A percentile compares a stretch with the other conserved stretches of the same genome.
Evolutionary conservation across 192 early-diverging fungal genomes (phyloP).

Genomic region (Coemansia asiatica): DNA sequence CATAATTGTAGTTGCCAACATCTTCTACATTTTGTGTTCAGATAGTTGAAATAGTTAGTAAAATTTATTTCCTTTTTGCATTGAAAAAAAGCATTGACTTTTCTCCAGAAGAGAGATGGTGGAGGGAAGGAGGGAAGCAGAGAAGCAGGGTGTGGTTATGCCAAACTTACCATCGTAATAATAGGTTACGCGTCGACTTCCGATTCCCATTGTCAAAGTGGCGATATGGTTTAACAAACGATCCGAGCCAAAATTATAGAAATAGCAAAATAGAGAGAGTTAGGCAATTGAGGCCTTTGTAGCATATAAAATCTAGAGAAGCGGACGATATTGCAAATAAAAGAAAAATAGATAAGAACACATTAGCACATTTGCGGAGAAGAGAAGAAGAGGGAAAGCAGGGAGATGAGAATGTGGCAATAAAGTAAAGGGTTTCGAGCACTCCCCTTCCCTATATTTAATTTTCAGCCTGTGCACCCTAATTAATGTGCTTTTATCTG

Average conservation of each 20-base stretch:
- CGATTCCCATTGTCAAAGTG: constrained; percentile 8
- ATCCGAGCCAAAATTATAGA: not conserved
- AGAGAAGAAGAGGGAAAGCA: not conserved
- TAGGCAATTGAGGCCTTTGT: too few species aligned
- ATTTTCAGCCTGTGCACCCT: too few species aligned
- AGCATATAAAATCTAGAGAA: too few species aligned
- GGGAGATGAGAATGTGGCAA: not conserved
- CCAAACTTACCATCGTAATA: constrained; percentile 53
- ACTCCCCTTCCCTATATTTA: too few species aligned
- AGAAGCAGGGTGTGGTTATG: not conserved
- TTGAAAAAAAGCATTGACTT: too few species aligned
- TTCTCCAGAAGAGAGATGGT: too few species aligned
- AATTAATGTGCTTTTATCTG: too few species aligned
- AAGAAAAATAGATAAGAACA: not conserved
- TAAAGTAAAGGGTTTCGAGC: not conserved
- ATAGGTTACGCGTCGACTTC: constrained; percentile 56
- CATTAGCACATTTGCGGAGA: constrained; percentile 2
- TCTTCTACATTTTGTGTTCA: constrained; percentile 25
- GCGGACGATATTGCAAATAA: too few species aligned
- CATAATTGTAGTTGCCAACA: constrained; percentile 84
- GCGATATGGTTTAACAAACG: not conserved
- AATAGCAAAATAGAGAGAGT: too few species aligned
- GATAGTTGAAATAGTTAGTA: too few species aligned
- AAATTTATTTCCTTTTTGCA: too few species aligned
- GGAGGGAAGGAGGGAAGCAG: not conserved